A percentile compares a stretch with the other conserved stretches of the same genome.
Conservation (phyloP, 306 rosid species). For the Trifolium subterraneum region DNA sequence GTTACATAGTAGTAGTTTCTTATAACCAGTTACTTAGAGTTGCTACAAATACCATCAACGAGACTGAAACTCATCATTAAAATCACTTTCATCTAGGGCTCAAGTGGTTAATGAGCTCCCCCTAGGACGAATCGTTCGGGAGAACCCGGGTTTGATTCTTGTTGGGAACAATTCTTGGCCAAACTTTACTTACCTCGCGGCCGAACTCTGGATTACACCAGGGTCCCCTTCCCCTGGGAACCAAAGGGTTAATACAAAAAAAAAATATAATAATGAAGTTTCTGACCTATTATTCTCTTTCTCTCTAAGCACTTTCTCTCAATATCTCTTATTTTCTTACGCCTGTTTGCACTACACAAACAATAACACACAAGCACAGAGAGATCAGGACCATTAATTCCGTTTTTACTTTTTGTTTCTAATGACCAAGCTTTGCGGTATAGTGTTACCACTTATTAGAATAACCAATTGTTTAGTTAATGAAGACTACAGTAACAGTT, state of each 20-base stretch:
- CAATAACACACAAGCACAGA: neutral
- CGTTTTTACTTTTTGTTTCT: neutral
- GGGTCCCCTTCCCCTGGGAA: no score
- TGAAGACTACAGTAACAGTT: neutral
- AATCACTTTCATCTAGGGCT: neutral
- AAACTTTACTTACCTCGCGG: no score
- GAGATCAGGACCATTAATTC: neutral
- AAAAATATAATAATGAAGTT: neutral
- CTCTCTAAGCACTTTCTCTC: neutral
- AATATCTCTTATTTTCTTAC: neutral
- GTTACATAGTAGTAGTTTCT: neutral
- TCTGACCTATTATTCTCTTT: neutral
- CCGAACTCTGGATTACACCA: no score
- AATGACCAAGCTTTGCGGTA: neutral
- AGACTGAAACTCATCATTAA: neutral
- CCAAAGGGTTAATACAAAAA: no score
- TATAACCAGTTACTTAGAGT: neutral
- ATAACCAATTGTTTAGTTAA: slow-evolving; percentile 1
- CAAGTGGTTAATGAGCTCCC: no score
- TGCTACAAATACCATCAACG: neutral
- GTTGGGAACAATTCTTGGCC: no score
- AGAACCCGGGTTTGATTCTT: no score
- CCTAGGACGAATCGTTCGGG: no score
- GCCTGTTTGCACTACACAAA: neutral
- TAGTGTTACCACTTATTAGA: neutral